Evolutionary conservation across 2,329 filamentous ascomycete species (phyloP), one percentile per base, ranked within the genome.

Genomic region (Ascochyta rabiei): DNA sequence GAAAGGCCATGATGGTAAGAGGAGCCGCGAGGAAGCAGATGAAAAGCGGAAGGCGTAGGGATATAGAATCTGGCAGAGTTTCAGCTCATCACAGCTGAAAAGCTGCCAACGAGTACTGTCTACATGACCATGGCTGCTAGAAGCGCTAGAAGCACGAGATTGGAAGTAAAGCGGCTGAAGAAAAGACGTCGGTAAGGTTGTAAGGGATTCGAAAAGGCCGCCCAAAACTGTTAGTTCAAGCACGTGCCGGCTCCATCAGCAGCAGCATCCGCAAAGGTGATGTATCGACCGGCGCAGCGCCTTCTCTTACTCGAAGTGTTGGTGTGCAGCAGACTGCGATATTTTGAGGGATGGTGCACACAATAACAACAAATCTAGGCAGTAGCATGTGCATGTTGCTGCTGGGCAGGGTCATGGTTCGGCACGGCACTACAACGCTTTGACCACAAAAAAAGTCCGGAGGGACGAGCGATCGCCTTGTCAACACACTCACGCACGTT

Each of bases 401-500:
- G n/a, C 21, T n/a, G 23, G 19, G 6, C 37, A 48, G 50, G 43
- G 50, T 48, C n/a, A n/a, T n/a, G n/a, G n/a, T n/a, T n/a, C n/a
- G n/a, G n/a, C n/a, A n/a, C n/a, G n/a, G n/a, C n/a, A n/a, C n/a
- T n/a, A n/a, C n/a, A n/a, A n/a, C n/a, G n/a, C n/a, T n/a, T n/a
- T n/a, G n/a, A n/a, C 52, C 52, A 48, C 52, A 54, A 49, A 54
- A 54, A 49, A 54, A 54, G 52, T 54, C 45, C 31, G 43, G 51
- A 53, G 44, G 35, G 45, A n/a, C n/a, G n/a, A 34, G 42, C 37
- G 35, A 33, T 21, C 24, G 23, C 16, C 21, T 6, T 19, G n/a
- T 10, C 10, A 26, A 47, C 47, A 39, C 42, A 46, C 23, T 37
- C 26, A 21, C 42, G 9, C 10, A 5, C 52, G 39, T 23, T 43